Evolutionary conservation across 352 stramenopile genomes (phyloP).

Genomic region (Globisporangium paddicum): DNA sequence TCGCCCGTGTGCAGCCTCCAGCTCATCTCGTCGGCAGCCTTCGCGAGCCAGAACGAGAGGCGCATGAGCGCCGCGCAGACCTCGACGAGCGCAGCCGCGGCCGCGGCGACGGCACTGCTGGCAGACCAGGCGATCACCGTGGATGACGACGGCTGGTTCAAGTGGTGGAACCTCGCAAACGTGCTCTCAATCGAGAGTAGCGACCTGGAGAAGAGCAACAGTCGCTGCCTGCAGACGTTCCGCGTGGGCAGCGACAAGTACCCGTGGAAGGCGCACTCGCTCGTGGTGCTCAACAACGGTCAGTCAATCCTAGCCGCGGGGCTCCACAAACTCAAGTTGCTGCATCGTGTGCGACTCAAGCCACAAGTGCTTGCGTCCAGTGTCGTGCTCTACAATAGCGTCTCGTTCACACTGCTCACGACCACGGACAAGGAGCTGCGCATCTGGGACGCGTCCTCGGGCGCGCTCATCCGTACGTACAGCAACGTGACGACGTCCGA

Average conservation of each 20-base stretch:
- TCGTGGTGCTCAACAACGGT: conserved; percentile 59
- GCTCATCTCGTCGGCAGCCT: conserved; percentile 38
- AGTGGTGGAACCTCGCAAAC: conserved; percentile 74
- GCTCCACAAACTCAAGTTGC: conserved; percentile 65
- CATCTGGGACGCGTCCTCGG: conserved; percentile 63
- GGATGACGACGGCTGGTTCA: conserved; percentile 80
- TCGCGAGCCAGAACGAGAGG: conserved; percentile 7
- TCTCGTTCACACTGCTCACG: conserved; percentile 61
- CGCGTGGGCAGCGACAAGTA: conserved; percentile 62
- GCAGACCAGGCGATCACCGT: conserved; percentile 70
- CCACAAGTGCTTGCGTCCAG: conserved; percentile 53
- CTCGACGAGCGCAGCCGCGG: conserved; percentile 8
- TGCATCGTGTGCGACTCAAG: conserved; percentile 62
- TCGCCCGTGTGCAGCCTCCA: conserved; percentile 65
- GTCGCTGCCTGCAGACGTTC: conserved; percentile 63
- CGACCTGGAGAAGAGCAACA: conserved; percentile 46
- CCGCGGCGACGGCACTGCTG: conserved; percentile 22
- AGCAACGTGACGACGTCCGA: conserved; percentile 42
- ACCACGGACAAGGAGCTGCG: conserved; percentile 62
- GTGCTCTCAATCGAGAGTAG: conserved; percentile 63
- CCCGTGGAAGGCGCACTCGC: conserved; percentile 62
- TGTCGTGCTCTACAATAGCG: conserved; percentile 61
- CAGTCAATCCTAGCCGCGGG: conserved; percentile 54
- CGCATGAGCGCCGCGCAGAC: background rate
- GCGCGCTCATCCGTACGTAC: conserved; percentile 54